Evolutionary conservation across 768 basidiomycete genomes (phyloP), one percentile per base, ranked within the genome.

Genomic region (Tricholoma sp.): DNA sequence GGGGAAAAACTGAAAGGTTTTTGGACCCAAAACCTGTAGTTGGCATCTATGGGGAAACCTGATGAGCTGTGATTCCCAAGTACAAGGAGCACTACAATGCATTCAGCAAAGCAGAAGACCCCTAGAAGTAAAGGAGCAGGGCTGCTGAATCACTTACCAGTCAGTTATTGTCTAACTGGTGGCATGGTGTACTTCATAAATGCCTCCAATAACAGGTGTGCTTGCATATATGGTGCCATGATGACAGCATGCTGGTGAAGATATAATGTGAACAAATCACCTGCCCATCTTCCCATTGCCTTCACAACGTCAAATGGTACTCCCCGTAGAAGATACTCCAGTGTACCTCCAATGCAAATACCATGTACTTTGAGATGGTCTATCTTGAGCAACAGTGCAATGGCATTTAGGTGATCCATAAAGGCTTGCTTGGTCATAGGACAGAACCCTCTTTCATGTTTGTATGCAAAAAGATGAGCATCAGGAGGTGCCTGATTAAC

Each of bases 251-350:
- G 62, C 12, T 55, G 50, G 6, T 52, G 47, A 8, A 61, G 50
- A 51, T 63, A 63, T 6, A 18, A 32, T 24, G 17, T 24, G 32
- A 61, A 63, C 0, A 52, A 53, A 31, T 76, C 65, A 42, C 73
- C 70, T 0, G 59, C 55, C 77, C 75, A 78, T 0, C 67, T 48
- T 0, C 75, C 72, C 24, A 65, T 75, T 0, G 63, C 59, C 45
- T 74, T 73, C 28, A 75, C 64, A 0, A 70, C 69, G 4, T 77
- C 70, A 39, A 78, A 72, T 5, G 73, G 68, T 0, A 71, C 53
- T 0, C 72, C 72, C 8, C 64, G 59, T 3, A 77, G 66, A 0
- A 77, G 66, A 55, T 74, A 75, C 53, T 72, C 68, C 0, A 77
- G 61, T 0, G 72, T 74, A 1, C 66, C 45, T 3, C 70, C 68